Evolutionary conservation across 2,329 filamentous ascomycete species (phyloP).

Genomic region (Monascus ruber): DNA sequence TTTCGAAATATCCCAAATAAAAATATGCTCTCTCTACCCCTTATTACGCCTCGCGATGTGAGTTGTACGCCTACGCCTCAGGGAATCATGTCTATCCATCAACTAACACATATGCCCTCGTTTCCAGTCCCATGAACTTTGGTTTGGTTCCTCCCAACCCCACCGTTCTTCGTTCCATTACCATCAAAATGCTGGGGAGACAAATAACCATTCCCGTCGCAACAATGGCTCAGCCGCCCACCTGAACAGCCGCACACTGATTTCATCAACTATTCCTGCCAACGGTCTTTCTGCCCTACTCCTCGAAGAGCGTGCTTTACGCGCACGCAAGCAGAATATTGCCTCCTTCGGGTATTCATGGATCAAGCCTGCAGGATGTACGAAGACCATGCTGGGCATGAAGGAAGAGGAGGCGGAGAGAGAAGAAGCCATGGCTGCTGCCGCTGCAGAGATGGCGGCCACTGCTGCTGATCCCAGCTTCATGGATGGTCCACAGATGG

Average conservation of each 20-base stretch:
- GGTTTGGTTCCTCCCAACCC: constrained; percentile 56
- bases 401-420: constrained; percentile 82
- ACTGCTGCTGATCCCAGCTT: constrained; percentile 46
- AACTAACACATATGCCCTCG: constrained; percentile 8
- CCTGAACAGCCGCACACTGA: constrained; percentile 20
- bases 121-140: constrained; percentile 56
- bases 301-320: constrained; percentile 65
- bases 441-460: constrained; percentile 65
- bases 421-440: constrained; percentile 68
- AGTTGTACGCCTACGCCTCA: constrained; percentile 13
- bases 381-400: constrained; percentile 82
- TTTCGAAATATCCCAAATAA: background rate
- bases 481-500: constrained; percentile 26
- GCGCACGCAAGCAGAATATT: constrained; percentile 67
- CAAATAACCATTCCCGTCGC: constrained; percentile 21
- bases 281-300: constrained; percentile 57
- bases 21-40: constrained; percentile 54
- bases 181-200: constrained; percentile 11
- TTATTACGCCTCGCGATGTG: constrained; percentile 61
- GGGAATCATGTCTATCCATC: background rate
- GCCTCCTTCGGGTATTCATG: constrained; percentile 79
- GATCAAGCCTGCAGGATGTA: constrained; percentile 78
- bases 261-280: constrained; percentile 41
- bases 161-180: constrained; percentile 26
- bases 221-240: constrained; percentile 14